Evolutionary conservation across 805 yeast species (phyloP), one percentile per base, ranked within the genome.

Genomic region (Jamesozyma rosinii): DNA sequence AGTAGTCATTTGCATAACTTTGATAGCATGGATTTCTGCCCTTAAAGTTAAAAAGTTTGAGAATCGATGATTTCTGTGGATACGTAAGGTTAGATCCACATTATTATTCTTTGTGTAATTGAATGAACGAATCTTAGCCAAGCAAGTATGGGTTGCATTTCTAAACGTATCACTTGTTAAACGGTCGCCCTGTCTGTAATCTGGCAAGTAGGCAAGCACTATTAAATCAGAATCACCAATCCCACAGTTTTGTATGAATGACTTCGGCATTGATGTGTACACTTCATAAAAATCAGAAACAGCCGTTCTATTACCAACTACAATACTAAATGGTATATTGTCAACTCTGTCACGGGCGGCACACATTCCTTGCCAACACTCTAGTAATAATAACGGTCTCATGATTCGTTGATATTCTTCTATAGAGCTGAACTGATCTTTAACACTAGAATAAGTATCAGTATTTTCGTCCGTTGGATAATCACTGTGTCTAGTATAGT

Each of bases 291-390:
- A 92, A 13, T 84, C 82, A 52, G 88, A 95, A 14, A 85, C 82
- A 1, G 85, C 78, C 1, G 87, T 75, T 51, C 96, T 74, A 30
- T 87, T 83, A 3, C 95, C 97, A 17, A 89, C 67, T 2, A 76
- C 66, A 2, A 89, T 52, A 26, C 72, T 72, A 58, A 89, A 81
- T 0, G 95, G 88, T 4, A 53, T 63, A 30, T 57, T 55, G 9
- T 74, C 74, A 14, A 67, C 65, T 15, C 83, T 76, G 40, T 76
- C 77, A 48, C 83, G 79, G 0, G 92, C 78, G 4, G 85, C 72
- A 50, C 79, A 81, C 22, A 92, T 75, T 0, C 86, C 83, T 55
- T 89, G 95, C 97, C 97, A 94, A 49, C 95, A 84, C 64, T 92
- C 99, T 34, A 90, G 64, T 58, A 89, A 65, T 36, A 92, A 66